These are phyloP conservation scores for Pythium sp. DNA, from an alignment of 352 stramenopile species.

Conservation along the genomic window DNA sequence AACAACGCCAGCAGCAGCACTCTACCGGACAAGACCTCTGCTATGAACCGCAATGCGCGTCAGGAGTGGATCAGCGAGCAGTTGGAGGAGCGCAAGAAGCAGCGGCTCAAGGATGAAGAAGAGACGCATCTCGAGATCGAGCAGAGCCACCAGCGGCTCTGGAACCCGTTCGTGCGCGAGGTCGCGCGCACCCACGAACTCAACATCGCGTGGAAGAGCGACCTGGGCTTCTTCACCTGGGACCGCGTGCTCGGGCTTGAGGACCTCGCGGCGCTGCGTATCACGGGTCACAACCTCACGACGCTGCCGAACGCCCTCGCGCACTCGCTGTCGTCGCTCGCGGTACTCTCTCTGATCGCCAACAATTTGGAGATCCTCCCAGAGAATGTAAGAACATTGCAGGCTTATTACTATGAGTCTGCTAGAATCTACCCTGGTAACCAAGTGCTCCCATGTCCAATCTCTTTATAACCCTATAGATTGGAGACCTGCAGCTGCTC, in stretches of 20 bases:
- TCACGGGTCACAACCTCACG: slow-evolving; percentile 44
- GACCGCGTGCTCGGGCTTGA: slow-evolving; percentile 35
- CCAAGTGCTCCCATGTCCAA: background rate
- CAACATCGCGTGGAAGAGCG: slow-evolving; percentile 68
- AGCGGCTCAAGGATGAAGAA: slow-evolving; percentile 32
- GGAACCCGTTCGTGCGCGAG: slow-evolving; percentile 42
- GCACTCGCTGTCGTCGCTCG: slow-evolving; percentile 29
- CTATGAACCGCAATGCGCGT: slow-evolving; percentile 23
- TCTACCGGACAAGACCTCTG: background rate
- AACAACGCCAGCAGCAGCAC: too few species aligned
- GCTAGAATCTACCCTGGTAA: background rate
- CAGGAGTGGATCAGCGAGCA: slow-evolving; percentile 50
- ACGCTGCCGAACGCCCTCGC: slow-evolving; percentile 32
- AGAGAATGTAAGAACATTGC: slow-evolving; percentile 32
- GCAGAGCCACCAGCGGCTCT: slow-evolving; percentile 36
- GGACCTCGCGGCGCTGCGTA: slow-evolving; percentile 46
- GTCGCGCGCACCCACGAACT: slow-evolving; percentile 44
- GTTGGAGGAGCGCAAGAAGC: slow-evolving; percentile 38
- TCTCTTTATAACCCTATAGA: slow-evolving; percentile 13
- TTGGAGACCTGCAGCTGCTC: slow-evolving; percentile 33
- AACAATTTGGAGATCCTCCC: slow-evolving; percentile 44
- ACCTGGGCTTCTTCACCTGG: slow-evolving; percentile 53
- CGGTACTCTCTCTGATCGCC: slow-evolving; percentile 49
- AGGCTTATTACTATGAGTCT: background rate
- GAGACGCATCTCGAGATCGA: slow-evolving; percentile 29